A percentile compares a stretch with the other conserved stretches of the same genome.
phyloP scores from a whole-genome alignment of 192 early-diverging fungal species.

The Dissophora globulifera region DNA sequence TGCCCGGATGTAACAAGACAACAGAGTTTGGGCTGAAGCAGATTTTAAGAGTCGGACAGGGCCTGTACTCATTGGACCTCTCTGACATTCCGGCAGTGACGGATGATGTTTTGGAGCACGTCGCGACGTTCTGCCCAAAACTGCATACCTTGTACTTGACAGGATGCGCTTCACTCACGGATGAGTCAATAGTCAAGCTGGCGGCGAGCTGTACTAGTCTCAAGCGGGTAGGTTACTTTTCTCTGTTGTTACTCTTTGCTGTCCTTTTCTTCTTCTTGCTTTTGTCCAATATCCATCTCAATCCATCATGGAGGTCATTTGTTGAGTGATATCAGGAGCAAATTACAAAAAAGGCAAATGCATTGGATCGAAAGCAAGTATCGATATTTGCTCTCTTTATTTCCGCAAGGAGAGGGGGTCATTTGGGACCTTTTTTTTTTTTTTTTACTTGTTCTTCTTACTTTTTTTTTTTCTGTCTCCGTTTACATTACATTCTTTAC shows the following conservation, averaged over 20 bases:
- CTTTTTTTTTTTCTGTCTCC: no score
- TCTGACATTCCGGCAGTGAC: conserved; percentile 60
- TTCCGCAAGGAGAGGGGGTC: no score
- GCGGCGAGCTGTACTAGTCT: conserved; percentile 58
- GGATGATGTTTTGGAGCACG: conserved; percentile 51
- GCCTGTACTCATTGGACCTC: conserved; percentile 62
- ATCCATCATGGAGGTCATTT: no score
- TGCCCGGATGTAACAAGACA: conserved; percentile 57
- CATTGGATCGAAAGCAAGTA: no score
- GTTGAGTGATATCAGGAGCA: no score
- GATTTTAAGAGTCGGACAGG: conserved; percentile 51
- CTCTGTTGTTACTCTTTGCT: neutral
- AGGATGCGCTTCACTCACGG: conserved; percentile 59
- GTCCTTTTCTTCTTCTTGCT: conserved; percentile 2
- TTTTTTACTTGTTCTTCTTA: no score
- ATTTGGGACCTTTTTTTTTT: no score
- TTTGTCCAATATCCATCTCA: neutral
- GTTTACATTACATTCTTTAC: no score
- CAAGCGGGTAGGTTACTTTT: conserved; percentile 59
- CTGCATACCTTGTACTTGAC: conserved; percentile 67
- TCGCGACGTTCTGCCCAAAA: conserved; percentile 59
- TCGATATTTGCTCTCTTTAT: no score
- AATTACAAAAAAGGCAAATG: no score
- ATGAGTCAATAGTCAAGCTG: conserved; percentile 54
- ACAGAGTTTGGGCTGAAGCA: conserved; percentile 58